Conservation (phyloP, 2,329 filamentous ascomycete species). For the Chrysoporthe cubensis region DNA sequence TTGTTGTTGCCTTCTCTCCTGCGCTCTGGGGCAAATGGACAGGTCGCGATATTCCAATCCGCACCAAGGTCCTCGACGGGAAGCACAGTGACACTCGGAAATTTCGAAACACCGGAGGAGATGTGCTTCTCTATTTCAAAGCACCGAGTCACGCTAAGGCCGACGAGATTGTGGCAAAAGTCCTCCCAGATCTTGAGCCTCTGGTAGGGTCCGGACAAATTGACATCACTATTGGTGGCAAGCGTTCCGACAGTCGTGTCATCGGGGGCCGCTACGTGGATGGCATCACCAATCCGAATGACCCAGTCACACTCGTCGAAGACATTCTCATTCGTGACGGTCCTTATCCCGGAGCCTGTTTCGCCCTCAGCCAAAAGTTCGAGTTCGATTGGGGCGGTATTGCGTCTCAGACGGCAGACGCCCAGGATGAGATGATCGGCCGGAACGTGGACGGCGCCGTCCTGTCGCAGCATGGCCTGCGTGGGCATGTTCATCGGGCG, state of each 20-base stretch:
- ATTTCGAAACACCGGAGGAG: constrained; percentile 11
- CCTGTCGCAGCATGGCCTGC: constrained; percentile 19
- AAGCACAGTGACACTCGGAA: constrained; percentile 6
- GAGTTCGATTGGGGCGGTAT: constrained; percentile 23
- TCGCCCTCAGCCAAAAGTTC: constrained; percentile 26
- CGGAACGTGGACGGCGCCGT: constrained; percentile 22
- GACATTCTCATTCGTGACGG: constrained; percentile 19
- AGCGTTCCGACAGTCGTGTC: constrained; percentile 13
- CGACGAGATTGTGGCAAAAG: neutral
- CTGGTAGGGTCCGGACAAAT: neutral
- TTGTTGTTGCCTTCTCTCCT: constrained; percentile 7
- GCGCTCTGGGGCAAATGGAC: constrained; percentile 7
- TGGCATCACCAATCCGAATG: constrained; percentile 25
- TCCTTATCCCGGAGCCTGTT: constrained; percentile 10
- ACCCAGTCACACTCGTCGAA: constrained; percentile 22
- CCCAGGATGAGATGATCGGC: constrained; percentile 20
- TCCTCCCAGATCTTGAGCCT: neutral
- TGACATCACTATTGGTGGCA: constrained; percentile 7
- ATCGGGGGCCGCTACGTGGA: constrained; percentile 24
- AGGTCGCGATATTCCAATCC: constrained; percentile 12
- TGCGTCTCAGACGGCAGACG: constrained; percentile 8
- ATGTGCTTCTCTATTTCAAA: constrained; percentile 12
- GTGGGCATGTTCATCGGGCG: constrained; percentile 19
- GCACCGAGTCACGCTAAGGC: constrained; percentile 9
- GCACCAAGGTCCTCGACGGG: constrained; percentile 8